These are phyloP conservation scores for Neurospora sp. DNA, from an alignment of 495 filamentous ascomycete genomes.

Conservation along the genomic window DNA sequence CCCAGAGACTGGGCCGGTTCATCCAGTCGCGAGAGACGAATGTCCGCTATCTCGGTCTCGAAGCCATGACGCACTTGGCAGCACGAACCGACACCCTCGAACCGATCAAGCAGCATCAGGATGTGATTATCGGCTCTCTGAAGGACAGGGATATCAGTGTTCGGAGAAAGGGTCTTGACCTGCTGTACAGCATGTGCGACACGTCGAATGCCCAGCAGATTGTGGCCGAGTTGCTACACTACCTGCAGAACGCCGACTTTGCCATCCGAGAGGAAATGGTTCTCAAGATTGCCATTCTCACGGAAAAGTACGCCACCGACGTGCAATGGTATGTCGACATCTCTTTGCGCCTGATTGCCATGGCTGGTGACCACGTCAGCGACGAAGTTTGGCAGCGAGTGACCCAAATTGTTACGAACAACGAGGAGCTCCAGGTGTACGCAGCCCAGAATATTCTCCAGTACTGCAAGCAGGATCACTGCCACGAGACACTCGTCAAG, in stretches of 20 bases:
- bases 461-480: constrained; percentile 82
- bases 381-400: constrained; percentile 99
- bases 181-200: constrained; percentile 99
- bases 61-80: constrained; percentile 97
- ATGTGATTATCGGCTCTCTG: constrained; percentile 85
- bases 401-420: constrained; percentile 98
- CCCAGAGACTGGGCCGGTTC: constrained; percentile 85
- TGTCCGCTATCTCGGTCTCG: constrained; percentile 90
- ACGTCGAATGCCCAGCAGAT: constrained; percentile 82
- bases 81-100: constrained; percentile 90
- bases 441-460: constrained; percentile 84
- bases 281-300: constrained; percentile 93
- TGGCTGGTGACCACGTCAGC: constrained; percentile 97
- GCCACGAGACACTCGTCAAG: constrained; percentile 94
- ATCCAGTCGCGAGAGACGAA: constrained; percentile 97
- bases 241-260: constrained; percentile 93
- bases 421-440: constrained; percentile 95
- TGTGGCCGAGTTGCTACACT: constrained; percentile 85
- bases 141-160: constrained; percentile 97
- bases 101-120: constrained; percentile 96
- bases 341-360: constrained; percentile 83
- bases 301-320: constrained; percentile 97
- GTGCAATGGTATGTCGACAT: constrained; percentile 99
- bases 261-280: constrained; percentile 99
- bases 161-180: constrained; percentile 84